These are phyloP conservation scores for Neurospora sp. DNA, from an alignment of 495 filamentous ascomycete species.

Conservation along the genomic window DNA sequence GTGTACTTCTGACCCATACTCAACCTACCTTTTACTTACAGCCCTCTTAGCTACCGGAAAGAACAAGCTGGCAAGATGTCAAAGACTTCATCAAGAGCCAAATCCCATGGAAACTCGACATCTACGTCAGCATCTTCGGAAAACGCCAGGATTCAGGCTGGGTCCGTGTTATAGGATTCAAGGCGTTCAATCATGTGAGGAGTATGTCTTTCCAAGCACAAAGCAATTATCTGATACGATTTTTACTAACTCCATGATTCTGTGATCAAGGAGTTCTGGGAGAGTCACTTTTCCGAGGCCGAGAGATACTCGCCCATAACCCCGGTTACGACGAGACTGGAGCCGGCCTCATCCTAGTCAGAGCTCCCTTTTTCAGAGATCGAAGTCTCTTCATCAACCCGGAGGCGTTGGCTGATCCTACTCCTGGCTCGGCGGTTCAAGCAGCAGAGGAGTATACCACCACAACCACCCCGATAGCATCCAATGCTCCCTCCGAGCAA, in stretches of 20 bases:
- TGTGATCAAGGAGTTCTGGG: not conserved
- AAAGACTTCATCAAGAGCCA: slow-evolving; percentile 6
- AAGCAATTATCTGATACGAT: no score
- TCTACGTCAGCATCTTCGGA: not conserved
- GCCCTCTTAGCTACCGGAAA: not conserved
- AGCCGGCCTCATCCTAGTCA: not conserved
- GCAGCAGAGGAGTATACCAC: not conserved
- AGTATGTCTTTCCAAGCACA: not conserved
- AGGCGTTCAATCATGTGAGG: not conserved
- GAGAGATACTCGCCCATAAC: not conserved
- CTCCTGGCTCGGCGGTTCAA: not conserved
- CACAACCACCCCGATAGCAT: not conserved
- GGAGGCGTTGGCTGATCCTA: not conserved
- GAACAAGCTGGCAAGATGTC: not conserved
- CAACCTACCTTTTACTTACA: not conserved
- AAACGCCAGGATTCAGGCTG: slow-evolving; percentile 1
- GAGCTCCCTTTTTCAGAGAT: slow-evolving; percentile 2
- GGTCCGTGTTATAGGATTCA: slow-evolving; percentile 8
- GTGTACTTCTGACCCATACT: not conserved
- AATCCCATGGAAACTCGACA: not conserved
- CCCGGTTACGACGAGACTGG: not conserved
- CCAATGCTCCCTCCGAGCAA: not conserved
- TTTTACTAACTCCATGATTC: not conserved
- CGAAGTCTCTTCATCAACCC: not conserved
- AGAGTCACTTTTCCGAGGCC: not conserved